phyloP scores from a whole-genome alignment of 129 eudicot species.

The Lactuca sativa region DNA sequence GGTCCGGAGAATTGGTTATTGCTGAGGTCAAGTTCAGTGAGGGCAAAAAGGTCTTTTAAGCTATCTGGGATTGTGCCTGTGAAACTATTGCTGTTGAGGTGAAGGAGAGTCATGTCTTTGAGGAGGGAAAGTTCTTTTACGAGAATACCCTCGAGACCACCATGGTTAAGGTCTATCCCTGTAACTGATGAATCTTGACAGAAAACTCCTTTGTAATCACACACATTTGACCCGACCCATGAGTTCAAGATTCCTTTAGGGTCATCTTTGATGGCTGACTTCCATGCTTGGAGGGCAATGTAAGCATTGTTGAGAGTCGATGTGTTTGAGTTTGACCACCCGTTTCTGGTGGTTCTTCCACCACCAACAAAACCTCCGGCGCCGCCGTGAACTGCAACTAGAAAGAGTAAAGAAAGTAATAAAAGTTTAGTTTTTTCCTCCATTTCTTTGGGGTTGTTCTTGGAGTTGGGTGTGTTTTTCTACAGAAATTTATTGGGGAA shows the following conservation, averaged over 20 bases:
- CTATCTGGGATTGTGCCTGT: slow-evolving; percentile 62
- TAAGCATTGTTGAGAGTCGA: slow-evolving; percentile 41
- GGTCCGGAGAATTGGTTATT: slow-evolving; percentile 75
- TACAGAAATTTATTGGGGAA: slow-evolving; percentile 25
- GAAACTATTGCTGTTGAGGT: slow-evolving; percentile 74
- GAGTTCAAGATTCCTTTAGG: slow-evolving; percentile 50
- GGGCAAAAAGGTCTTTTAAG: slow-evolving; percentile 50
- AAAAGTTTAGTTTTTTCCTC: slow-evolving; percentile 18
- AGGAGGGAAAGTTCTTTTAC: slow-evolving; percentile 65
- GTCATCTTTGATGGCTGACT: slow-evolving; percentile 61
- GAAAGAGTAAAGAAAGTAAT: slow-evolving; percentile 22
- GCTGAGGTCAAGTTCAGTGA: slow-evolving; percentile 85
- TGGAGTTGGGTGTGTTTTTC: slow-evolving; percentile 22
- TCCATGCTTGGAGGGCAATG: slow-evolving; percentile 86
- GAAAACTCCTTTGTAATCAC: slow-evolving; percentile 64
- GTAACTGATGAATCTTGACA: slow-evolving; percentile 39
- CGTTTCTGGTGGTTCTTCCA: slow-evolving; percentile 15
- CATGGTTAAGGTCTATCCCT: slow-evolving; percentile 74
- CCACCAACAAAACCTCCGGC: neutral
- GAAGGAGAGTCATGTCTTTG: slow-evolving; percentile 61
- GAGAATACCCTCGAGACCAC: slow-evolving; percentile 56
- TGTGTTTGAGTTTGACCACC: slow-evolving; percentile 10
- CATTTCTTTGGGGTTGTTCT: slow-evolving; percentile 18
- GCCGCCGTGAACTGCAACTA: slow-evolving; percentile 16
- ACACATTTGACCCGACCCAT: slow-evolving; percentile 73